Conservation (phyloP, 116 monocot genomes). For the Dioscorea cayenensis region DNA sequence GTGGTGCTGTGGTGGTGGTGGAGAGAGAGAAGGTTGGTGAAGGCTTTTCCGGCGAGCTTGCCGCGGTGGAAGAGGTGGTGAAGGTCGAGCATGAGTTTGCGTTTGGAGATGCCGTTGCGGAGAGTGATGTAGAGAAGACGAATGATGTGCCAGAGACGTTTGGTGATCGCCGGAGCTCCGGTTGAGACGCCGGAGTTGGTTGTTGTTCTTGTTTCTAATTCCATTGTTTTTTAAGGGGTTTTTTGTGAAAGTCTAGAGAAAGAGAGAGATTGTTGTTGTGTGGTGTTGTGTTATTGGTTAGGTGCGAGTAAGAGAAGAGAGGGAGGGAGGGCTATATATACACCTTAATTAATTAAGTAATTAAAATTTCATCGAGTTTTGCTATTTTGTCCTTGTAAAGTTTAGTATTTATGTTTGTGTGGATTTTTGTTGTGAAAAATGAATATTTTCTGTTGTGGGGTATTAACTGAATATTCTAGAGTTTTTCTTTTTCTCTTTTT, state of each 20-base stretch:
- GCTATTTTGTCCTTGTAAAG: too few species aligned
- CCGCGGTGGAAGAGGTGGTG: constrained; percentile 63
- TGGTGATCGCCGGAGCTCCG: constrained; percentile 6
- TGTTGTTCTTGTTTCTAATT: neutral
- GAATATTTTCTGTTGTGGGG: too few species aligned
- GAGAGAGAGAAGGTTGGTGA: constrained; percentile 37
- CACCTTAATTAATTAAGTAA: too few species aligned
- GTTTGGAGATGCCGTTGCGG: constrained; percentile 52
- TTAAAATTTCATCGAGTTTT: too few species aligned
- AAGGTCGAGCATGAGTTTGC: constrained; percentile 61
- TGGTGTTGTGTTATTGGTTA: neutral
- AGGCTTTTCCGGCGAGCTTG: constrained; percentile 76
- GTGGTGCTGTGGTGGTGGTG: constrained; percentile 25
- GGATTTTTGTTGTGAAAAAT: too few species aligned
- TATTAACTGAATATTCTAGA: too few species aligned
- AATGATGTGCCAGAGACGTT: constrained; percentile 51
- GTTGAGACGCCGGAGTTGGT: too few species aligned
- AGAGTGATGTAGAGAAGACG: constrained; percentile 53
- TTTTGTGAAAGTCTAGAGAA: neutral
- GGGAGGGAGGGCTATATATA: neutral
- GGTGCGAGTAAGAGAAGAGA: constrained; percentile 1
- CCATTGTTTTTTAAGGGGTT: constrained; percentile 1
- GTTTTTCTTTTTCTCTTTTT: too few species aligned
- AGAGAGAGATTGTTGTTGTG: neutral
- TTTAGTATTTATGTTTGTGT: too few species aligned